Evolutionary conservation across 345 rosid species (phyloP), one percentile per base, ranked within the genome.

Genomic region (Capsella bursapastoris): DNA sequence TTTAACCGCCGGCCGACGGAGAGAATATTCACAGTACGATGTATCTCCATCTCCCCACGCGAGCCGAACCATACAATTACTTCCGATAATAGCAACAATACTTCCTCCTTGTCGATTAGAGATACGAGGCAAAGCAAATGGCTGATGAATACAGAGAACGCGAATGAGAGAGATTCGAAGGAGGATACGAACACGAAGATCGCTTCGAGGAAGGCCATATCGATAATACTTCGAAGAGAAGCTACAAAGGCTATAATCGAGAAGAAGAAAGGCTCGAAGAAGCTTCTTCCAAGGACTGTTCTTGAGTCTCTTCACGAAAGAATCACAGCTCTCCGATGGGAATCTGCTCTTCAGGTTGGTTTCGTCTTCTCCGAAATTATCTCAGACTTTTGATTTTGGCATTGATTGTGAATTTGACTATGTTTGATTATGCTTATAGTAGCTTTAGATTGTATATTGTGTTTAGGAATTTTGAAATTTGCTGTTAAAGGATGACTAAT

Each of bases 291-390:
- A 0, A 80, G 78, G 77, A 91, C 96, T 2, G 91, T 93, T 29
- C 94, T 93, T 14, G 97, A 93, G 75, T 86, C 94, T 68, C 97
- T 93, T 74, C 89, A 87, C 57, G 98, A 93, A 43, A 72, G 97
- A 61, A 87, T 91, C 51, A 87, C 92, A 7, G 96, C 96, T 68
- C 78, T 88, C 71, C 91, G 94, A 0, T 93, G 98, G 98, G 90
- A 88, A 63, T 93, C 98, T 60, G 94, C 97, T 75, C 96, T 93
- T 64, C 85, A 85, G 91, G 98, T 85, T n/a, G 3, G 18, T 31
- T 44, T 29, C 69, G 0, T n/a, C 3, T 35, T 0, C 34, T 63
- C 57, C 53, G 10, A 1, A 8, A 58, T 28, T 37, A 38, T 47
- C 8, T 56, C n/a, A 1, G 31, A 18, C 1, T 8, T 57, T 57